Evolutionary conservation across 371 early-diverging fungal species (phyloP), one percentile per base, ranked within the genome.

Genomic region (Mucor sp.): DNA sequence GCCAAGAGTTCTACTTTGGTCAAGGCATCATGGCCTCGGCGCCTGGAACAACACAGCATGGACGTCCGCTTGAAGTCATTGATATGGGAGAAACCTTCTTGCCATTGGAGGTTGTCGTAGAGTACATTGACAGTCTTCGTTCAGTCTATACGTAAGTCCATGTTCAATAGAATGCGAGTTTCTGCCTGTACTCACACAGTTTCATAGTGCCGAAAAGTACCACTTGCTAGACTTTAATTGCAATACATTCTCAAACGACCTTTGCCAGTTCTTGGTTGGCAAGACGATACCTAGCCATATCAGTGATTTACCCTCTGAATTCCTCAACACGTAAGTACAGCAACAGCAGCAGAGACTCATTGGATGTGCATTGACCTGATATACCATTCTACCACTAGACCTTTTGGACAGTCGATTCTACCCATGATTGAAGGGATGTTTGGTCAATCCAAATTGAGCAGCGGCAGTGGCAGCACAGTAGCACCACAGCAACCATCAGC

Each of bases 181-280:
- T n/a, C n/a, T 30, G 30, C 30, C 6, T 30, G 6, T 30, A 30
- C 30, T 30, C 30, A 30, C 6, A 30, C 30, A 30, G 30, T 30
- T 43, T 5, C 59, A 43, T 63, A 78, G 80, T 4, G 89, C 91
- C 0, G 94, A 91, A 17, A 90, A 90, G 66, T 97, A 97, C 68
- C 96, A 97, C 74, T 72, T 97, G 44, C 83, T 97, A 25, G 93
- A 95, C 70, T 92, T 93, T 77, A 95, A 96, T 77, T 95, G 96
- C 84, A 95, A 94, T 74, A 88, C 81, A 21, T 93, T 93, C 63
- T 80, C 91, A 5, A 90, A 90, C 62, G 88, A 88, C 43, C 75
- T 94, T 0, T 93, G 93, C 69, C 86, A 90, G 57, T 93, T 97
- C 69, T 83, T 97, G 39, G 90, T 90, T 0, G 95, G 94, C 4